Conservation (phyloP, 805 yeast genomes). For the Lipomyces mesembrius region DNA sequence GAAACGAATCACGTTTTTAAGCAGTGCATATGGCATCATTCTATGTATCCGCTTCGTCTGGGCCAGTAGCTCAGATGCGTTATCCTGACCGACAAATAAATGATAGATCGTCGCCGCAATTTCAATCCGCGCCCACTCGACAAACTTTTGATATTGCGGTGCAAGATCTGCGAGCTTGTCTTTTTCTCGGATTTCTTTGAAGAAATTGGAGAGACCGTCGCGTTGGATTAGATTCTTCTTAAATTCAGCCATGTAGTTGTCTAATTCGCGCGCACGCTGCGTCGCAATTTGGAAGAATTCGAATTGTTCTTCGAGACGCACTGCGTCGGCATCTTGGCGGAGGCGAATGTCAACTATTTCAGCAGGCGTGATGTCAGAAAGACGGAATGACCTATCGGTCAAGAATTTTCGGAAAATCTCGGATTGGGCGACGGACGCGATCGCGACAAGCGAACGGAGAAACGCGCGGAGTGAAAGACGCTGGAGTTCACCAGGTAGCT, state of each 20-base stretch:
- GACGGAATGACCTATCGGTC: conserved; percentile 47
- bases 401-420: conserved; percentile 60
- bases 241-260: conserved; percentile 62
- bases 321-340: conserved; percentile 66
- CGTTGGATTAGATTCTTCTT: conserved; percentile 58
- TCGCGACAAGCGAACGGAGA: conserved; percentile 56
- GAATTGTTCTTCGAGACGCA: conserved; percentile 63
- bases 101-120: conserved; percentile 84
- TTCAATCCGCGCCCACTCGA: conserved; percentile 83
- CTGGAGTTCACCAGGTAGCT: conserved; percentile 71
- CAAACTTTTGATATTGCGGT: conserved; percentile 67
- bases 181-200: conserved; percentile 67
- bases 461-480: conserved; percentile 80
- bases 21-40: conserved; percentile 77
- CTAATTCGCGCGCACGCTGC: conserved; percentile 58
- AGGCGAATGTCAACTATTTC: conserved; percentile 62
- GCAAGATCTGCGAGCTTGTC: conserved; percentile 61
- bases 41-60: conserved; percentile 74
- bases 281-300: conserved; percentile 74
- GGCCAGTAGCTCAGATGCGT: conserved; percentile 72
- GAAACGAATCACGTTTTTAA: conserved; percentile 74
- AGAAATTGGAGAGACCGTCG: conserved; percentile 63
- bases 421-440: conserved; percentile 61
- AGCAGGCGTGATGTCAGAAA: conserved; percentile 45
- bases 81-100: conserved; percentile 77